Conservation (phyloP, 306 rosid species). For the Luffa acutangula region DNA sequence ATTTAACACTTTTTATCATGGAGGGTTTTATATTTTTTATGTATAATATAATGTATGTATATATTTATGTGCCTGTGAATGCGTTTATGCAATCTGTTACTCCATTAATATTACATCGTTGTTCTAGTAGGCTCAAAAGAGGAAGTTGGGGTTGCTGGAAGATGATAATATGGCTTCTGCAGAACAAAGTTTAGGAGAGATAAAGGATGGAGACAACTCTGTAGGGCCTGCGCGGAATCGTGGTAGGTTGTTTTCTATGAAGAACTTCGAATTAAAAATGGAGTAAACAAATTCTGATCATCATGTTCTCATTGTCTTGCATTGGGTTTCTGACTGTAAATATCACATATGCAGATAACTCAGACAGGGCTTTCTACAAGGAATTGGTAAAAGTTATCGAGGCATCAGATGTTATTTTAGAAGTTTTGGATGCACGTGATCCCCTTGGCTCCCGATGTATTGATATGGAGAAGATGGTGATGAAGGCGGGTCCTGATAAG, state of each 20-base stretch:
- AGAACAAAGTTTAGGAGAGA: constrained; percentile 13
- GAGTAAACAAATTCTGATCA: background rate
- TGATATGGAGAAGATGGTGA: constrained; percentile 85
- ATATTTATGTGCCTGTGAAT: background rate
- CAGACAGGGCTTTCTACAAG: constrained; percentile 78
- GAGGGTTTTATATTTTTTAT: background rate
- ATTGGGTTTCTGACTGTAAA: background rate
- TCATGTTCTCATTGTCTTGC: background rate
- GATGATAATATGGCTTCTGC: constrained; percentile 36
- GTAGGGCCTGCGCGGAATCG: constrained; percentile 21
- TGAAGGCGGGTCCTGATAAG: constrained; percentile 65
- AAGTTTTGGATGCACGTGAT: constrained; percentile 97
- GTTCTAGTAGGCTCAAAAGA: constrained; percentile 55
- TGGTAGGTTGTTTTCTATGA: constrained; percentile 29
- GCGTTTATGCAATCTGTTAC: background rate
- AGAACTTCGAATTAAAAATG: background rate
- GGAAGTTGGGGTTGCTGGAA: constrained; percentile 68
- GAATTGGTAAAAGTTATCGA: constrained; percentile 83
- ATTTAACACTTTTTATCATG: background rate
- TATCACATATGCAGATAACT: constrained; percentile 27
- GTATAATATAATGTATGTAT: background rate
- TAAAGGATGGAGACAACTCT: constrained; percentile 13
- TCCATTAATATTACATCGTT: background rate
- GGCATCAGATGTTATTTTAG: constrained; percentile 87
- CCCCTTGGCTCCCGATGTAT: constrained; percentile 86